phyloP scores from a whole-genome alignment of 2,329 filamentous ascomycete species.

The Penicillium digitatum region DNA sequence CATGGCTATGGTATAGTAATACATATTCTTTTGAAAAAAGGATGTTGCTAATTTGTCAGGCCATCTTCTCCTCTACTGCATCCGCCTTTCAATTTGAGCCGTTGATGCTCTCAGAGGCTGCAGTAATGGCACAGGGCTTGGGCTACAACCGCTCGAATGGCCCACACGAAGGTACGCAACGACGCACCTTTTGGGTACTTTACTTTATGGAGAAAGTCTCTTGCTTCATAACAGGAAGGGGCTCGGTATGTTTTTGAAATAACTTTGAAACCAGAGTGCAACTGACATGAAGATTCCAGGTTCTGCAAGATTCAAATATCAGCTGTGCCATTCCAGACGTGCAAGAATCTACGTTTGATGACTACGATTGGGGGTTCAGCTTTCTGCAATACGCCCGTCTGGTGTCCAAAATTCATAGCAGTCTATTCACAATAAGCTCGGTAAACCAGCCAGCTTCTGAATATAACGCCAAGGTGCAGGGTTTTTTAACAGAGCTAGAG shows the following conservation, averaged over 20 bases:
- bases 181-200: not conserved
- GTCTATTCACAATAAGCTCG: not conserved
- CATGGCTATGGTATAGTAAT: not conserved
- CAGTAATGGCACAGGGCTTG: not conserved
- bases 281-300: not conserved
- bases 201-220: not conserved
- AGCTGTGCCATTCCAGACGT: not conserved
- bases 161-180: not conserved
- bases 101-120: not conserved
- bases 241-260: not conserved
- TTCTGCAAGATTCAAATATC: not conserved
- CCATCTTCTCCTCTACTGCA: not conserved
- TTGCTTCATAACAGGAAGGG: not conserved
- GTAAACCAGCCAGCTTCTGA: not conserved
- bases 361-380: not conserved
- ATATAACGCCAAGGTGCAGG: not conserved
- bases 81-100: not conserved
- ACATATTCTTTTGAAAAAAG: not conserved
- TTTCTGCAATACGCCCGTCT: not conserved
- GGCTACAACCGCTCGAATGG: not conserved
- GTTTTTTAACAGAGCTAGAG: not conserved
- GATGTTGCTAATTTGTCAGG: not conserved
- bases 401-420: not conserved
- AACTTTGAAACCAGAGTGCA: not conserved
- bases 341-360: not conserved